Conservation (phyloP, 1,284 basidiomycete species). For the Xerocomus nothofagi region DNA sequence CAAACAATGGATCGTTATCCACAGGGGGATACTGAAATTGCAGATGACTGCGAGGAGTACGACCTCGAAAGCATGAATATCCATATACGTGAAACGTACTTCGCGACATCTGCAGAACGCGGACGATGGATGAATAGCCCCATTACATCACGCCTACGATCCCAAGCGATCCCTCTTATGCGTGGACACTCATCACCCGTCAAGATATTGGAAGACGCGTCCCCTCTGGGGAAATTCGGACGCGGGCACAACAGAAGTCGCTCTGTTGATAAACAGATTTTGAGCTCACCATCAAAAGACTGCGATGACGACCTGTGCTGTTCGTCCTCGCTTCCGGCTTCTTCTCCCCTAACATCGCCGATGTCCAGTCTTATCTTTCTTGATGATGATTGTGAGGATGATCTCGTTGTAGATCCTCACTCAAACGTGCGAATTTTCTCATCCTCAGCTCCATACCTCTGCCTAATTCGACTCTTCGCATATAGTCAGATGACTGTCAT, state of each 20-base stretch:
- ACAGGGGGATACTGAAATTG: constrained; percentile 12
- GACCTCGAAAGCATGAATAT: constrained; percentile 37
- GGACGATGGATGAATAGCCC: constrained; percentile 54
- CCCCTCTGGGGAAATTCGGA: constrained; percentile 2
- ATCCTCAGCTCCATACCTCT: background rate
- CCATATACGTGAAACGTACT: constrained; percentile 45
- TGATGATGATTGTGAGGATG: constrained; percentile 16
- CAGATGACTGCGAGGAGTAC: constrained; percentile 30
- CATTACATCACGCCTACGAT: constrained; percentile 27
- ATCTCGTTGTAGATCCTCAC: constrained; percentile 10
- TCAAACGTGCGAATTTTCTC: constrained; percentile 18
- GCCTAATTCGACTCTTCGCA: constrained; percentile 3
- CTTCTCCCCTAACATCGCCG: constrained; percentile 34
- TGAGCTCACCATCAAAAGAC: constrained; percentile 3
- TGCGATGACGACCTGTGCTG: constrained; percentile 15
- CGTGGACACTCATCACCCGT: constrained; percentile 41
- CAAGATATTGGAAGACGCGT: constrained; percentile 22
- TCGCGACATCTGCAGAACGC: constrained; percentile 51
- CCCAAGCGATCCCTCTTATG: constrained; percentile 17
- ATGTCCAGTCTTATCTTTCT: constrained; percentile 28
- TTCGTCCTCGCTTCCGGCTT: constrained; percentile 34
- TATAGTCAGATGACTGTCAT: constrained; percentile 17
- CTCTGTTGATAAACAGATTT: constrained; percentile 3
- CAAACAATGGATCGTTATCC: constrained; percentile 2
- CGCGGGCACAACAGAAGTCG: constrained; percentile 1